A percentile compares a stretch with the other conserved stretches of the same genome.
phyloP scores from a whole-genome alignment of 208 protist genomes.

The Leishmania amazonensis region DNA sequence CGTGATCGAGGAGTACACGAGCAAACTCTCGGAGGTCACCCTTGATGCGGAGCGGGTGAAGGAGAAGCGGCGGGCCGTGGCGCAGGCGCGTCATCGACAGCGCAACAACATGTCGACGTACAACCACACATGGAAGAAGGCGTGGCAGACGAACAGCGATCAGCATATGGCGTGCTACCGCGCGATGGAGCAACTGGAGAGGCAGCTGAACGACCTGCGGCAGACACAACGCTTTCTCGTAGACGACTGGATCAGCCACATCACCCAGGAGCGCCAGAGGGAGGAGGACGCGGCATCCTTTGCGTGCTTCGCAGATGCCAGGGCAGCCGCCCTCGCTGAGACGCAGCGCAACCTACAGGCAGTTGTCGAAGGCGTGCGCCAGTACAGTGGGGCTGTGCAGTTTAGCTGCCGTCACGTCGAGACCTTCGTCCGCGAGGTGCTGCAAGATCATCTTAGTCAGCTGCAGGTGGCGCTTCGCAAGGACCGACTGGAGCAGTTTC shows the following conservation, averaged over 20 bases:
- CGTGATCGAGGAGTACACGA: conserved; percentile 14
- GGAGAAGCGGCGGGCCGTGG: conserved; percentile 33
- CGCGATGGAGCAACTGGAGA: conserved; percentile 78
- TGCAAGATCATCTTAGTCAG: conserved; percentile 36
- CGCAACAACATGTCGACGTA: conserved; percentile 39
- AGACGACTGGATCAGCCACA: conserved; percentile 50
- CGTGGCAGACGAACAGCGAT: conserved; percentile 60
- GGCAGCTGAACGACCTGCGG: conserved; percentile 48
- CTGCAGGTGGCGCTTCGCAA: conserved; percentile 54
- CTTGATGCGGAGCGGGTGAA: conserved; percentile 47
- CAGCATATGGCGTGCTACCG: conserved; percentile 64
- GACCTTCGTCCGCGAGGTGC: conserved; percentile 38
- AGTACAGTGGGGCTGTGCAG: conserved; percentile 39
- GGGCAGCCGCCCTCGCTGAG: conserved; percentile 50
- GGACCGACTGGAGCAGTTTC: conserved; percentile 77
- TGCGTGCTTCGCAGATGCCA: conserved; percentile 47
- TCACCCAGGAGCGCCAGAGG: conserved; percentile 53
- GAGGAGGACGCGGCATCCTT: conserved; percentile 61
- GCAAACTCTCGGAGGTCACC: conserved; percentile 16
- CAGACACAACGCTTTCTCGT: conserved; percentile 54
- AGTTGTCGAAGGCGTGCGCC: conserved; percentile 24
- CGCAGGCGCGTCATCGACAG: conserved; percentile 36
- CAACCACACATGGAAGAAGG: conserved; percentile 43
- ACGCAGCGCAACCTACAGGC: conserved; percentile 39
- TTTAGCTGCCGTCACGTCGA: conserved; percentile 38